phyloP scores from a whole-genome alignment of 2,329 filamentous ascomycete genomes.

The Cytospora mali region DNA sequence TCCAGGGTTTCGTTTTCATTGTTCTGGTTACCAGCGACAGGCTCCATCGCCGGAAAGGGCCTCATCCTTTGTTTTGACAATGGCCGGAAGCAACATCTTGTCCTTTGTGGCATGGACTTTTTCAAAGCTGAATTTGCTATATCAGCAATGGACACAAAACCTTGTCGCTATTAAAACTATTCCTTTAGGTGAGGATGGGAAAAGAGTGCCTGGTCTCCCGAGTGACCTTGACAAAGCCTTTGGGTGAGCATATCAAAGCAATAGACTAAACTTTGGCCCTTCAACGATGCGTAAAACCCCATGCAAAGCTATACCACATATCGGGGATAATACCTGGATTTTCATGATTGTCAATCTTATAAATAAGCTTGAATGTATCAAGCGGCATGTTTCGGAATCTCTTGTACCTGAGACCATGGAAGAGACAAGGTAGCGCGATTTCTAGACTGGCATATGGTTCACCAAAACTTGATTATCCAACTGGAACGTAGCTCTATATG shows the following conservation, averaged over 20 bases:
- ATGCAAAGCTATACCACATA: background rate
- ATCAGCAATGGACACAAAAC: background rate
- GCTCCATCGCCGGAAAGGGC: constrained; percentile 21
- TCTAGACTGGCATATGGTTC: background rate
- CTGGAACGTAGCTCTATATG: too few relatives aligned
- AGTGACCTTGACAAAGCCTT: background rate
- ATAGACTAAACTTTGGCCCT: background rate
- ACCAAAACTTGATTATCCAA: too few relatives aligned
- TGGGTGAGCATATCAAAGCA: background rate
- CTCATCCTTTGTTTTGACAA: constrained; percentile 13
- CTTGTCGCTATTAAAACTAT: background rate
- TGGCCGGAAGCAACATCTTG: background rate
- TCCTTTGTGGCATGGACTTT: background rate
- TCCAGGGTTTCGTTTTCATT: constrained; percentile 12
- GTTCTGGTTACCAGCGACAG: constrained; percentile 9
- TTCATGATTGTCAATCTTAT: too few relatives aligned
- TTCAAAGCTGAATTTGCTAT: background rate
- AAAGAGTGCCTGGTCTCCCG: background rate
- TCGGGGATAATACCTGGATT: background rate
- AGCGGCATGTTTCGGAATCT: too few relatives aligned
- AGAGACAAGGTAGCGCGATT: background rate
- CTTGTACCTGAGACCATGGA: too few relatives aligned
- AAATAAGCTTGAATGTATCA: too few relatives aligned
- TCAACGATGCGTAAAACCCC: background rate
- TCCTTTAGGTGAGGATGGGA: background rate